Conservation (phyloP, 2,329 filamentous ascomycete species). For the Xylariaceae sp. region DNA sequence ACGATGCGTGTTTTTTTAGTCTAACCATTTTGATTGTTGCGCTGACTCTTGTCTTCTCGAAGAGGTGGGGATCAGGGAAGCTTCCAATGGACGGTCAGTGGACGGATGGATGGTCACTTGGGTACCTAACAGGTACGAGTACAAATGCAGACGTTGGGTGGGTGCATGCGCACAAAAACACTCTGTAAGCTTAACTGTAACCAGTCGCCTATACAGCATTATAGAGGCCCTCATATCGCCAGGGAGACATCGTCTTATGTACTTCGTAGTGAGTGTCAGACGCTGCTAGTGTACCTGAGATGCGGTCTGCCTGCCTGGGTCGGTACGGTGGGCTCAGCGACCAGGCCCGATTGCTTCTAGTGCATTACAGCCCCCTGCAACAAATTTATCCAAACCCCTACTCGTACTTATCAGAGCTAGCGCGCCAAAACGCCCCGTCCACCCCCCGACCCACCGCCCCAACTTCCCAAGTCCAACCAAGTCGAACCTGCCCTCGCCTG, state of each 20-base stretch:
- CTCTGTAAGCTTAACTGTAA: neutral
- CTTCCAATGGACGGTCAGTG: too few species aligned
- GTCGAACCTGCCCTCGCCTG: neutral
- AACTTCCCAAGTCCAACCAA: neutral
- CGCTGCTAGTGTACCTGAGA: neutral
- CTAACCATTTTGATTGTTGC: neutral
- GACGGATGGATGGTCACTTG: too few species aligned
- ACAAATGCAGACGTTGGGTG: neutral
- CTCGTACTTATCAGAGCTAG: neutral
- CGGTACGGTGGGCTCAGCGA: neutral
- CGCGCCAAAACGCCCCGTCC: neutral
- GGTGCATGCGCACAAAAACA: neutral
- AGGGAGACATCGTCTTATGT: neutral
- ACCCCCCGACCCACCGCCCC: neutral
- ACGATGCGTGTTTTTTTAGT: neutral
- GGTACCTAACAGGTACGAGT: neutral
- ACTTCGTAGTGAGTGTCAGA: too few species aligned
- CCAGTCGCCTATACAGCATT: neutral
- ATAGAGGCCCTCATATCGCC: neutral
- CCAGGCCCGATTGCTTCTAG: neutral
- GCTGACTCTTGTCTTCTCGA: neutral
- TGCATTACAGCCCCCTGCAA: neutral
- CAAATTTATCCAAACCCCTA: constrained; percentile 1
- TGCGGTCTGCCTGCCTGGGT: neutral
- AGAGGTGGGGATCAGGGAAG: neutral